These are phyloP conservation scores for Coemansia sp. DNA, from an alignment of 371 early-diverging fungal species.

Conservation along the genomic window DNA sequence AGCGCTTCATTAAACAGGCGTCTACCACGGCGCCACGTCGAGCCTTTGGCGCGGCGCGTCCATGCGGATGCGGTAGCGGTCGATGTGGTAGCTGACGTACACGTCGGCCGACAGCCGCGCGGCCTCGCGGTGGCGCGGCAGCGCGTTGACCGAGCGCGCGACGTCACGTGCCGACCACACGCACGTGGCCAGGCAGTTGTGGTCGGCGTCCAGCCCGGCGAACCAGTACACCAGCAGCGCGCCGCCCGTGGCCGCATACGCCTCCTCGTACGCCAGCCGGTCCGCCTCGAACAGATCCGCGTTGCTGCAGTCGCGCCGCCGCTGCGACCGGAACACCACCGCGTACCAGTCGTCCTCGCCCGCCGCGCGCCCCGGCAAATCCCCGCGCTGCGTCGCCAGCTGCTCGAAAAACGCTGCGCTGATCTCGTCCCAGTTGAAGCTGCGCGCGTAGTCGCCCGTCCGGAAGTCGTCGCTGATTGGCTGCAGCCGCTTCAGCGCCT, in stretches of 20 bases:
- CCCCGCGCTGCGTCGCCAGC: not conserved
- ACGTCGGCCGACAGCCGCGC: constrained; percentile 32
- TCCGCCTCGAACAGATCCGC: constrained; percentile 39
- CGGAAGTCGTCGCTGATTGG: constrained; percentile 27
- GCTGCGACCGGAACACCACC: constrained; percentile 41
- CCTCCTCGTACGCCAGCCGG: constrained; percentile 34
- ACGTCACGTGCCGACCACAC: constrained; percentile 36
- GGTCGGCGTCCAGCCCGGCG: constrained; percentile 27
- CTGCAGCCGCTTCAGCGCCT: constrained; percentile 21
- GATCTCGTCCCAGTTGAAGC: constrained; percentile 41
- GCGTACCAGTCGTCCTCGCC: constrained; percentile 26
- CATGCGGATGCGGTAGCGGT: constrained; percentile 31
- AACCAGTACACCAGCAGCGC: constrained; percentile 43
- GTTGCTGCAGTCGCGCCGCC: constrained; percentile 31
- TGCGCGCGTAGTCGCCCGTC: constrained; percentile 21
- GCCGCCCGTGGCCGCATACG: constrained; percentile 24
- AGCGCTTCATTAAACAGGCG: no score
- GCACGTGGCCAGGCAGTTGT: constrained; percentile 45
- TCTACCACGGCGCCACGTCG: constrained; percentile 15
- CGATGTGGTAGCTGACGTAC: constrained; percentile 39
- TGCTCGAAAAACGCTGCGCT: constrained; percentile 10
- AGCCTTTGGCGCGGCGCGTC: not conserved
- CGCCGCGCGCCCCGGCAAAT: not conserved
- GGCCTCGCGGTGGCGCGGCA: constrained; percentile 29
- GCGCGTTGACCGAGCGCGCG: constrained; percentile 32